phyloP scores from a whole-genome alignment of 208 protist genomes.

The Borovskyia barvae region DNA sequence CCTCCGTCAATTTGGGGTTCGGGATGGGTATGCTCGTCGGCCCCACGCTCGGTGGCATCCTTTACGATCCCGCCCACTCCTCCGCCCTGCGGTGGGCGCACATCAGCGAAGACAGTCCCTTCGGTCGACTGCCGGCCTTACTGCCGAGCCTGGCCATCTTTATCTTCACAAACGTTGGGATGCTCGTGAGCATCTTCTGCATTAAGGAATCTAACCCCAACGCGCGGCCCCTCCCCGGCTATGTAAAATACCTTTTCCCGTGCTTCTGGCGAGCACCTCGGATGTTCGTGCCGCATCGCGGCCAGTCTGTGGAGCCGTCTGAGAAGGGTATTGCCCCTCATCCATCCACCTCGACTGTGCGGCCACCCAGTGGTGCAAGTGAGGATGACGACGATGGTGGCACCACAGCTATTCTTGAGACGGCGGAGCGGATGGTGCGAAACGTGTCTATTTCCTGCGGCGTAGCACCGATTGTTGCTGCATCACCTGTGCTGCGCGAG shows the following conservation, averaged over 20 bases:
- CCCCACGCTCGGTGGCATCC: conserved; percentile 49
- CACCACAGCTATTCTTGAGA: background rate
- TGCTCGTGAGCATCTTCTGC: conserved; percentile 44
- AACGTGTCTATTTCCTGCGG: conserved; percentile 7
- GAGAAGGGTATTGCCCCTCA: too few relatives aligned
- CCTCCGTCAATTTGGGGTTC: conserved; percentile 92
- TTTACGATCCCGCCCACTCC: conserved; percentile 55
- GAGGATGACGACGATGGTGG: background rate
- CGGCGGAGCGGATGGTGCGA: background rate
- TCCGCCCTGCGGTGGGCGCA: conserved; percentile 31
- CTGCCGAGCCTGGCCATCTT: conserved; percentile 56
- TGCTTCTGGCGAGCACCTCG: conserved; percentile 31
- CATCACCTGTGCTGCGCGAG: conserved; percentile 7
- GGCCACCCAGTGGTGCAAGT: too few relatives aligned
- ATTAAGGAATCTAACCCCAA: conserved; percentile 58
- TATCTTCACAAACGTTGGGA: conserved; percentile 51
- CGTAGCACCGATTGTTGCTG: background rate
- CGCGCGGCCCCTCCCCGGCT: conserved; percentile 36
- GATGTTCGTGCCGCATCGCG: conserved; percentile 33
- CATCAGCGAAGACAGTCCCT: conserved; percentile 40
- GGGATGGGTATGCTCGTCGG: conserved; percentile 62
- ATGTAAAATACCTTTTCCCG: conserved; percentile 24
- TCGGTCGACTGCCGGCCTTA: conserved; percentile 41
- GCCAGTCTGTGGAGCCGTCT: conserved; percentile 14
- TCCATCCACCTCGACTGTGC: too few relatives aligned